Evolutionary conservation across 1,284 basidiomycete genomes (phyloP), one percentile per base, ranked within the genome.

Genomic region (Crepidotus sp.): DNA sequence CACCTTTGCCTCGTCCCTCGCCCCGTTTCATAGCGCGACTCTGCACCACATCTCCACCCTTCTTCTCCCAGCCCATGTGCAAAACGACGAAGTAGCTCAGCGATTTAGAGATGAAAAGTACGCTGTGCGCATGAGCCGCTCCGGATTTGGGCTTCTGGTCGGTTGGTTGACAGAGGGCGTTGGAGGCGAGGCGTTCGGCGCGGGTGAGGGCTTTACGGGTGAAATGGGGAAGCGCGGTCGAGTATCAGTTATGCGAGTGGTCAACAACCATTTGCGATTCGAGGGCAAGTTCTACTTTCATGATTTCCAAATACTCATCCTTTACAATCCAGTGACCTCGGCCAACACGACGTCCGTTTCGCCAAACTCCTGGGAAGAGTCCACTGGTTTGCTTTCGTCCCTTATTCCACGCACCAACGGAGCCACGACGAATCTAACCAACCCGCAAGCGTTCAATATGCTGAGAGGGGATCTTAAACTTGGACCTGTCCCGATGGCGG

Each of bases 81-180:
- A 83, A 53, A 82, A 76, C 36, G 90, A 94, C 57, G 79, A 87
- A 32, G 63, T 85, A 22, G 91, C 91, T 0, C 83, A 89, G 59
- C 76, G 89, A 13, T 94, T 96, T 61, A 72, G 91, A 25, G 80
- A 82, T 42, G 92, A 97, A 61, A 89, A 93, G 60, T 99, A 97
- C 63, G 78, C 83, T 25, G 73, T 98, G 47, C 80, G 83, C 29
- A 88, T 98, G 79, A 92, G 88, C 50, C 80, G 89, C 33, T 94
- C 92, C 34, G 88, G 93, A 1, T 95, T 97, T 60, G 80, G 85
- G 30, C 77, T 99, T 6, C 72, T 99, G 8, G 75, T 98, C 6
- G 94, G 94, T 27, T 99, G 96, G 96, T 67, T 99, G 43, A 96
- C 89, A 14, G 91, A 93, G 60, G 91, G 90, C 25, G 70, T 83